Evolutionary conservation across 495 filamentous ascomycete species (phyloP), one percentile per base, ranked within the genome.

Genomic region (Trichoderma erinaceum): DNA sequence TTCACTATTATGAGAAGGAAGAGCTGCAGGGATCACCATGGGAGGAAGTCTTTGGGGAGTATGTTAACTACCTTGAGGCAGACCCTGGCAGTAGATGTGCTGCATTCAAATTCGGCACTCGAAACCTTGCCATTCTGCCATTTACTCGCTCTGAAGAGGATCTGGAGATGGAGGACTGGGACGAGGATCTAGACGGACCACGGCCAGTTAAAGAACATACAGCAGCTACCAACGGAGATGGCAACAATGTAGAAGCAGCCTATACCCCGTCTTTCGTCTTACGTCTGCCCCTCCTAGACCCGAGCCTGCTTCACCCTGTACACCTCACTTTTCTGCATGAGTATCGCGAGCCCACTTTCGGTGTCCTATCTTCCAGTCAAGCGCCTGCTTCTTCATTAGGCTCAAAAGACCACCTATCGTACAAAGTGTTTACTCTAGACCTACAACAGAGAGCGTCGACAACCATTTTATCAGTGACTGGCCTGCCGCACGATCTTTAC

Each of bases 1-100:
- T 99, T 71, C 95, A 99, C 80, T 97, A 93, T 80, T 99, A 98
- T 75, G 95, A 99, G 75, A 87, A 93, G 75, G 93, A 97, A 73
- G 93, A 97, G 72, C 80, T 92, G 69, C 85, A 85, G 68, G 84
- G 86, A 41, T 89, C 83, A 72, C 93, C 88, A 23, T 98, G 88
- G 90, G 84, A 85, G 41, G 85, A 87, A 27, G 87, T 89, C 58
- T 74, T 92, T 68, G 85, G 84, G 72, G 81, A 85, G 63, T 89
- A 86, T 78, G 83, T 85, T 72, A 96, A 89, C 73, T 89, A 91
- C 68, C 82, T 99, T 70, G 89, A 88, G 16, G 92, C 92, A 66
- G 95, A 99, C 75, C 94, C 95, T 27, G 89, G 90, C 70, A 97
- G 90, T 75, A 85, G 93, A 75, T 98, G 96, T 76, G 95, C 95